phyloP scores from a whole-genome alignment of 2,329 filamentous ascomycete genomes.

The Chaetothyriales sp. region DNA sequence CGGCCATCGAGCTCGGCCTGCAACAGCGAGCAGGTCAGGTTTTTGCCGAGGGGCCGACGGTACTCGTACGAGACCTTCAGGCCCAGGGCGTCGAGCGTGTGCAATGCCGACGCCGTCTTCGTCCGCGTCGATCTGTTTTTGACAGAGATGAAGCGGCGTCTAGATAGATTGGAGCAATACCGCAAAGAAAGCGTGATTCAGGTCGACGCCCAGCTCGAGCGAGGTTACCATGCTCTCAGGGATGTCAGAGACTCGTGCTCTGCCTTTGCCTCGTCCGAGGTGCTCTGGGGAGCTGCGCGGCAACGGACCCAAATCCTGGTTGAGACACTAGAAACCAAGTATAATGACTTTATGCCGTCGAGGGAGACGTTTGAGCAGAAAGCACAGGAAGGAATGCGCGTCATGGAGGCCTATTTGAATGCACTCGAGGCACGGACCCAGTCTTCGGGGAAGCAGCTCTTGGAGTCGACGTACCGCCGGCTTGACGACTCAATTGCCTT shows the following conservation, averaged over 20 bases:
- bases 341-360: slow-evolving; percentile 70
- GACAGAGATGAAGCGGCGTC: slow-evolving; percentile 67
- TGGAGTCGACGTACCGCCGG: slow-evolving; percentile 66
- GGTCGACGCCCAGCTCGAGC: slow-evolving; percentile 69
- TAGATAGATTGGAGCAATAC: slow-evolving; percentile 81
- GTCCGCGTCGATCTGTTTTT: slow-evolving; percentile 41
- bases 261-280: slow-evolving; percentile 66
- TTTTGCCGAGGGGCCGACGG: slow-evolving; percentile 24
- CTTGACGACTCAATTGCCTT: slow-evolving; percentile 66
- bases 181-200: slow-evolving; percentile 67
- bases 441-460: slow-evolving; percentile 63
- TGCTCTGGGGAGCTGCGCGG: slow-evolving; percentile 67
- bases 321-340: slow-evolving; percentile 76
- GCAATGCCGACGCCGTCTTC: slow-evolving; percentile 33
- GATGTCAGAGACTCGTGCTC: slow-evolving; percentile 79
- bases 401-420: slow-evolving; percentile 72
- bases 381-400: slow-evolving; percentile 68
- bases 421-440: slow-evolving; percentile 76
- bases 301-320: slow-evolving; percentile 78
- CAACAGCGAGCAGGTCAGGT: slow-evolving; percentile 8
- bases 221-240: slow-evolving; percentile 73
- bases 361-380: slow-evolving; percentile 87
- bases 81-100: slow-evolving; percentile 30
- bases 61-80: slow-evolving; percentile 32
- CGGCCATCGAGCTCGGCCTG: slow-evolving; percentile 5